Conservation (phyloP, 768 basidiomycete genomes). For the Pholiota microspora region DNA sequence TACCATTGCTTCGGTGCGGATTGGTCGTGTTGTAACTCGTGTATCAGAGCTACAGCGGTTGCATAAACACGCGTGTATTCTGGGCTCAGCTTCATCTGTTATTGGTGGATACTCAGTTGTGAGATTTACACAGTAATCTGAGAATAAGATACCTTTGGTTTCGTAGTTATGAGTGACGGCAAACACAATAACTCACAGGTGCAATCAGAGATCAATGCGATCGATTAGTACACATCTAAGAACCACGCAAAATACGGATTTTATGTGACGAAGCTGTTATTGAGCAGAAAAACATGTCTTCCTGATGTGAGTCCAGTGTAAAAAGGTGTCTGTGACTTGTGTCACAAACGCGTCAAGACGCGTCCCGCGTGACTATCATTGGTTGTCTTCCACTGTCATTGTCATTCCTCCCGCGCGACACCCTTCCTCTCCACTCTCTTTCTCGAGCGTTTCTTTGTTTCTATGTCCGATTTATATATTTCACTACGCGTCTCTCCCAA, state of each 20-base stretch:
- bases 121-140: background rate
- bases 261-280: background rate
- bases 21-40: background rate
- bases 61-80: background rate
- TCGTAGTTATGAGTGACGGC: no score
- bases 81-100: background rate
- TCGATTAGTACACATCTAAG: no score
- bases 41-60: background rate
- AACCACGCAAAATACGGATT: background rate
- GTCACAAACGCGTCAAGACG: conserved; percentile 23
- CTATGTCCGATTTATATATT: conserved; percentile 62
- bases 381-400: conserved; percentile 2
- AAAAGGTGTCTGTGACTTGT: background rate
- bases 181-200: no score
- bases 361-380: conserved; percentile 14
- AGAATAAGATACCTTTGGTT: background rate
- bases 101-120: background rate
- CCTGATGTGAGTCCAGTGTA: background rate
- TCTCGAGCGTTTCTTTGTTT: conserved; percentile 2
- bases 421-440: conserved; percentile 13
- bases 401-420: conserved; percentile 20
- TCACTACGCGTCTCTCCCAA: conserved; percentile 62
- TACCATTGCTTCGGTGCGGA: background rate
- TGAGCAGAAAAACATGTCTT: background rate
- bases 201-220: no score